A percentile compares a stretch with the other conserved stretches of the same genome.
Evolutionary conservation across 805 yeast genomes (phyloP).

Genomic region (Yarrowia alimentaria): DNA sequence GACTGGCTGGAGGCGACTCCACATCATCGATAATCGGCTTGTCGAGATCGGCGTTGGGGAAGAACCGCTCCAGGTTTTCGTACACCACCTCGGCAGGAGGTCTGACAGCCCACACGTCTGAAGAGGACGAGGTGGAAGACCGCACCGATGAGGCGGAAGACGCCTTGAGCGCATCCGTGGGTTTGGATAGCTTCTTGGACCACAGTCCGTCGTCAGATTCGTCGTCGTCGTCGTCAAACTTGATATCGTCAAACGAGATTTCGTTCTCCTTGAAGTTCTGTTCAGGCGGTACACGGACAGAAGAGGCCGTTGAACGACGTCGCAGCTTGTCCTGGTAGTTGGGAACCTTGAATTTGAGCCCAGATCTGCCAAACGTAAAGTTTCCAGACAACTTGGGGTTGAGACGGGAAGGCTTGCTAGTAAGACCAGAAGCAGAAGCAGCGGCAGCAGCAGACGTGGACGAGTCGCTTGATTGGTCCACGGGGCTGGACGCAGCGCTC

Average conservation of each 20-base stretch:
- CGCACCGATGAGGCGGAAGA: neutral
- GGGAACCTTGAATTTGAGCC: constrained; percentile 26
- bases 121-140: constrained; percentile 11
- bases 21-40: constrained; percentile 80
- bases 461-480: constrained; percentile 7
- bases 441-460: neutral
- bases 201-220: constrained; percentile 58
- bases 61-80: constrained; percentile 84
- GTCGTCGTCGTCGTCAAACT: constrained; percentile 40
- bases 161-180: constrained; percentile 2
- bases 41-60: constrained; percentile 90
- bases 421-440: neutral
- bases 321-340: constrained; percentile 12
- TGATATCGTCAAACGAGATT: constrained; percentile 53
- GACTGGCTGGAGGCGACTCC: constrained; percentile 38
- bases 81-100: constrained; percentile 95
- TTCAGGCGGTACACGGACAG: constrained; percentile 31
- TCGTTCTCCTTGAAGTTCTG: constrained; percentile 67
- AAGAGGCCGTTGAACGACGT: neutral
- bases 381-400: constrained; percentile 13
- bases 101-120: constrained; percentile 62
- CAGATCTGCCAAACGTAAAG: constrained; percentile 21
- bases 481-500: constrained; percentile 2
- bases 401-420: neutral
- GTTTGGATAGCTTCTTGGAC: constrained; percentile 48